Evolutionary conservation across 2,329 filamentous ascomycete genomes (phyloP).

Genomic region (Diaporthe humulicola): DNA sequence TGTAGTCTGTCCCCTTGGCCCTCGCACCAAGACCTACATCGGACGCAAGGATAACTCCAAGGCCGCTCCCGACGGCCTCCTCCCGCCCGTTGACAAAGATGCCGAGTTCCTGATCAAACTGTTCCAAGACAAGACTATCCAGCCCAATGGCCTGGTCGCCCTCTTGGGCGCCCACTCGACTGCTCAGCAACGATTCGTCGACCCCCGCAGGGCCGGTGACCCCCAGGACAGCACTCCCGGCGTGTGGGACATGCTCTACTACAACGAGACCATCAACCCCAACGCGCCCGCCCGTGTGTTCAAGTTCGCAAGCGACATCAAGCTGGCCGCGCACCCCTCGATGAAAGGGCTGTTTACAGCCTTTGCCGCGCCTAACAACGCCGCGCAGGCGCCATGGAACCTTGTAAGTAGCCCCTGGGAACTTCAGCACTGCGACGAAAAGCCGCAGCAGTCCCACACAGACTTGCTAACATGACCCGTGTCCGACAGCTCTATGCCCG

Average conservation of each 20-base stretch:
- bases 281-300: conserved; percentile 53
- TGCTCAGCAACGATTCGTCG: conserved; percentile 61
- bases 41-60: conserved; percentile 61
- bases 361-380: conserved; percentile 32
- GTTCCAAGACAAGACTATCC: conserved; percentile 67
- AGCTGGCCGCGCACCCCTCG: conserved; percentile 26
- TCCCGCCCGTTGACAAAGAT: conserved; percentile 58
- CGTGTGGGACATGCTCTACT: conserved; percentile 67
- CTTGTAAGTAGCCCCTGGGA: neutral
- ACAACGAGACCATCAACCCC: conserved; percentile 54
- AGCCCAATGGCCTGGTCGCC: conserved; percentile 62
- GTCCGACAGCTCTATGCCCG: conserved; percentile 49
- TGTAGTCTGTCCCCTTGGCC: conserved; percentile 59
- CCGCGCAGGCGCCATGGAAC: conserved; percentile 32
- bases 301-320: conserved; percentile 39
- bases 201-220: conserved; percentile 54
- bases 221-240: conserved; percentile 66
- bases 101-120: conserved; percentile 62
- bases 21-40: conserved; percentile 63
- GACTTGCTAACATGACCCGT: neutral
- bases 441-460: neutral
- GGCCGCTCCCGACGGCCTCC: conserved; percentile 54
- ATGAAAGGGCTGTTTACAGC: conserved; percentile 27
- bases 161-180: conserved; percentile 68
- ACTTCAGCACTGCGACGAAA: neutral